Conservation (phyloP, 2,329 filamentous ascomycete species). For the Whalleya microplaca region DNA sequence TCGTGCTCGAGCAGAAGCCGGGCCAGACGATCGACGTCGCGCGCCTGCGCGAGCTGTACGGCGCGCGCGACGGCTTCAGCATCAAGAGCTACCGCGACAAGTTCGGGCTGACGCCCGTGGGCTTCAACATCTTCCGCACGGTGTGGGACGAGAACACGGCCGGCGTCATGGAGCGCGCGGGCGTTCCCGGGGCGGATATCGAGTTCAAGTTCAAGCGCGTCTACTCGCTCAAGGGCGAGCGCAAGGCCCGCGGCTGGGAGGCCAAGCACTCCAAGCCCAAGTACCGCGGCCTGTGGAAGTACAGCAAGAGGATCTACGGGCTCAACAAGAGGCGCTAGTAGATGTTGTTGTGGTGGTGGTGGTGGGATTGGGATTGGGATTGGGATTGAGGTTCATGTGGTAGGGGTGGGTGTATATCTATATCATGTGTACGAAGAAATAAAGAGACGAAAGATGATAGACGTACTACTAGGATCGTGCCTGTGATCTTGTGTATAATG, state of each 20-base stretch:
- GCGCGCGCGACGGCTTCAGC: conserved; percentile 68
- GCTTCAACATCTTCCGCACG: conserved; percentile 85
- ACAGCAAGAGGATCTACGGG: conserved; percentile 59
- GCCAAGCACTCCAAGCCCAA: conserved; percentile 67
- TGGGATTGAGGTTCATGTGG: neutral
- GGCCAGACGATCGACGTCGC: conserved; percentile 61
- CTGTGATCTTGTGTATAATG: neutral
- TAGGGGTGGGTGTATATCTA: no score
- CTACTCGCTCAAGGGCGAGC: conserved; percentile 65
- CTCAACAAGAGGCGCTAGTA: conserved; percentile 24
- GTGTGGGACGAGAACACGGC: conserved; percentile 87
- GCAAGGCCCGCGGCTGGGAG: conserved; percentile 67
- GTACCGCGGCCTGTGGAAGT: conserved; percentile 68
- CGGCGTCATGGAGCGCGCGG: conserved; percentile 82
- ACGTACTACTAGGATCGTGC: neutral
- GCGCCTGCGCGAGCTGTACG: conserved; percentile 57
- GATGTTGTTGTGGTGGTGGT: neutral
- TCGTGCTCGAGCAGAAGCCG: conserved; percentile 79
- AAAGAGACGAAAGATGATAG: neutral
- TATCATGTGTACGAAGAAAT: neutral
- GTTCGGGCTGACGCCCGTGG: conserved; percentile 72
- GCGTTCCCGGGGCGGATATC: conserved; percentile 74
- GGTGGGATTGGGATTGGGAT: no score
- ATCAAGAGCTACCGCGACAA: conserved; percentile 75
- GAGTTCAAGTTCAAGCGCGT: conserved; percentile 84